Percentiles rank a stretch among this genome's conserved stretches.
These are phyloP conservation scores for Paratinospora sagittata DNA, from an alignment of 164 flowering plant genomes.

Conservation along the genomic window DNA sequence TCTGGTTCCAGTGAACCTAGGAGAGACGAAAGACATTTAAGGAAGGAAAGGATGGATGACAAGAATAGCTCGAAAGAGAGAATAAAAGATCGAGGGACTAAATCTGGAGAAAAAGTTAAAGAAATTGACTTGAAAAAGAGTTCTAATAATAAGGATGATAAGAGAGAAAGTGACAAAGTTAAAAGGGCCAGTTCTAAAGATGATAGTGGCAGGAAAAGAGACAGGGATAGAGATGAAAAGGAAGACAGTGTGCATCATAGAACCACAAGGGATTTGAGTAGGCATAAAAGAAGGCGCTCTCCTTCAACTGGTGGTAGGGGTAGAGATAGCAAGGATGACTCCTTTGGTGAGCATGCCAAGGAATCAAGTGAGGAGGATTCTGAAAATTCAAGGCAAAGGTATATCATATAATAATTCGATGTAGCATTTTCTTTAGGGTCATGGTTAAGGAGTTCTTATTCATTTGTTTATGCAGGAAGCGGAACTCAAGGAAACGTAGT, in stretches of 20 bases:
- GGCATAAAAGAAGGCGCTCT: slow-evolving; percentile 60
- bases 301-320: slow-evolving; percentile 51
- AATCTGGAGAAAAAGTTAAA: slow-evolving; percentile 34
- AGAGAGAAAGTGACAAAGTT: slow-evolving; percentile 36
- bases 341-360: slow-evolving; percentile 28
- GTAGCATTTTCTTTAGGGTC: neutral
- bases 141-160: slow-evolving; percentile 40
- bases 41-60: slow-evolving; percentile 39
- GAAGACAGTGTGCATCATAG: slow-evolving; percentile 53
- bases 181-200: slow-evolving; percentile 37
- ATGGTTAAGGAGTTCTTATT: slow-evolving; percentile 12
- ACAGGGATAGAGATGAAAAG: slow-evolving; percentile 41
- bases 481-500: slow-evolving; percentile 12
- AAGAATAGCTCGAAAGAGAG: slow-evolving; percentile 46
- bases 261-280: slow-evolving; percentile 36
- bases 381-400: slow-evolving; percentile 66
- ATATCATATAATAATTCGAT: neutral
- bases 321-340: slow-evolving; percentile 46
- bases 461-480: slow-evolving; percentile 28
- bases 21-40: slow-evolving; percentile 35
- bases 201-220: slow-evolving; percentile 44
- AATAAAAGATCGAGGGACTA: slow-evolving; percentile 32
- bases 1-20: slow-evolving; percentile 28
- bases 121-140: slow-evolving; percentile 45
- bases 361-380: slow-evolving; percentile 58